These are phyloP conservation scores for Eutypa lata DNA, from an alignment of 2,329 filamentous ascomycete species.

Conservation along the genomic window DNA sequence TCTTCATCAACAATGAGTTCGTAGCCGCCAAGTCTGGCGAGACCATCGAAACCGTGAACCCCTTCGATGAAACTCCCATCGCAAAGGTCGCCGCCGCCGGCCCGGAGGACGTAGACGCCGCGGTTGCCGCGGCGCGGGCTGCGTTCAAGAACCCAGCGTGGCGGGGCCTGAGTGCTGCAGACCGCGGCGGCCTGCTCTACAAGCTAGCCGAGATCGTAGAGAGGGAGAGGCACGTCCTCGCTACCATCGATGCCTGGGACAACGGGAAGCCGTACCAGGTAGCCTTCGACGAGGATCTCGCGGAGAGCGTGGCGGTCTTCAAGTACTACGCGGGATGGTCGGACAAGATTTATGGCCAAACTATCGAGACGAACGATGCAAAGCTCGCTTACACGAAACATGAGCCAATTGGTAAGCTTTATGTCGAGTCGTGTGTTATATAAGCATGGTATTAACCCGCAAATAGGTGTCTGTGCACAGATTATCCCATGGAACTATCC, in stretches of 20 bases:
- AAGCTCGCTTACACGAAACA: conserved; percentile 75
- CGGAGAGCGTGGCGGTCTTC: conserved; percentile 41
- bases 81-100: conserved; percentile 64
- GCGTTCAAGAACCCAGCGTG: conserved; percentile 68
- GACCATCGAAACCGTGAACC: conserved; percentile 63
- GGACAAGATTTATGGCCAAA: conserved; percentile 75
- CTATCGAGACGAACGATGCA: conserved; percentile 63
- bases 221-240: conserved; percentile 49
- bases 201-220: conserved; percentile 71
- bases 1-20: conserved; percentile 77
- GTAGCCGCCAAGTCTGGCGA: conserved; percentile 56
- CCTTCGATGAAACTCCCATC: conserved; percentile 58
- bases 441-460: no score
- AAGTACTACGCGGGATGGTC: conserved; percentile 78
- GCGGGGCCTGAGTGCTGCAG: conserved; percentile 63
- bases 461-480: conserved; percentile 68
- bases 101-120: conserved; percentile 61
- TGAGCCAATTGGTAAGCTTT: conserved; percentile 53
- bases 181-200: conserved; percentile 66
- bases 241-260: conserved; percentile 72
- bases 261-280: conserved; percentile 73
- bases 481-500: conserved; percentile 61
- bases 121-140: conserved; percentile 66
- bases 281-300: conserved; percentile 60
- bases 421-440: background rate